Evolutionary conservation across 75 land plant genomes (phyloP), one percentile per base, ranked within the genome.

Genomic region (Selaginella tamariscina): DNA sequence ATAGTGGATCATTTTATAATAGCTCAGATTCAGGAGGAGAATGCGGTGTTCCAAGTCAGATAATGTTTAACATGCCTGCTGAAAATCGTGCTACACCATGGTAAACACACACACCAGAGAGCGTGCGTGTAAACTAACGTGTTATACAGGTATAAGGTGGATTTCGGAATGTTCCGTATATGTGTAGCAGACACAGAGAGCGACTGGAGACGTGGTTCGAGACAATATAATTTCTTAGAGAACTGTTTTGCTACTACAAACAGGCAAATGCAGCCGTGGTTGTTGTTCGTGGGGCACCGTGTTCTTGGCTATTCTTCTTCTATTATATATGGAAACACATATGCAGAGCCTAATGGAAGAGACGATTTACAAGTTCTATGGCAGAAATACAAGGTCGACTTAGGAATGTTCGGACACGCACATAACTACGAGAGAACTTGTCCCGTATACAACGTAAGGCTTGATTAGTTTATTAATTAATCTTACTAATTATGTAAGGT

Each of bases 371-470:
- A 93, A 69, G 71, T 75, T 2, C 82, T 93, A 0, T 93, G 98
- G 98, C 98, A 89, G 67, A 89, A 83, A 60, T 83, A 93, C 80
- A 93, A 85, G 73, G 96, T 93, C 18, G 98, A 93, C 67, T 69
- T 93, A 65, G 91, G 86, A n/a, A 59, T 93, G 24, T 93, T 73
- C 68, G 98, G 98, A 20, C 98, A 93, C 77, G 88, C 73, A 11
- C 98, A 93, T 59, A 85, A 72, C 66, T 93, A 93, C 70, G 98
- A 93, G 64, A 79, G 98, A 59, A 84, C 96, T 24, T 93, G 96
- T 33, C 98, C 98, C 24, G 77, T 87, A 5, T 93, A 89, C 68
- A 82, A 93, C 85, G 98, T 93, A 73, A 24, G 1, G n/a, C n/a
- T n/a, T n/a, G n/a, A n/a, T n/a, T n/a, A n/a, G n/a, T n/a, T n/a